Percentiles rank a stretch among this genome's conserved stretches.
These are phyloP conservation scores for Paratrypanosoma confusum DNA, from an alignment of 208 protist genomes.

Conservation along the genomic window DNA sequence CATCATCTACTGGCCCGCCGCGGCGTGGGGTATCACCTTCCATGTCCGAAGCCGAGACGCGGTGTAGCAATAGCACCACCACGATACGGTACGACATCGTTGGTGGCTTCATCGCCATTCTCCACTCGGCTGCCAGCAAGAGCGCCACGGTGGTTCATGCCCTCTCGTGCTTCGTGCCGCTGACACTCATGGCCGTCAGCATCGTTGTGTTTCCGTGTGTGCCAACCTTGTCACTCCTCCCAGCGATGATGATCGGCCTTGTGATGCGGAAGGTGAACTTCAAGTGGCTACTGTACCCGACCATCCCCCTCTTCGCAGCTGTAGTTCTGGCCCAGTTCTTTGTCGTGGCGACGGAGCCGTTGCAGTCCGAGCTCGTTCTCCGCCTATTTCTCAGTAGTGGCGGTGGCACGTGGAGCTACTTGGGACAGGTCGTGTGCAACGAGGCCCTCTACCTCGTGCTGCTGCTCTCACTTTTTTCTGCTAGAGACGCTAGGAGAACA, in stretches of 20 bases:
- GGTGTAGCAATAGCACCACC: no score
- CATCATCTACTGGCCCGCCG: no score
- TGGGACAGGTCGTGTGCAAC: conserved; percentile 9
- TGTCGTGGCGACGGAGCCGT: conserved; percentile 1
- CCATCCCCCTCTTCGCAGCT: conserved; percentile 2
- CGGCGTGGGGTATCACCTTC: no score
- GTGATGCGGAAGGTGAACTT: conserved; percentile 3
- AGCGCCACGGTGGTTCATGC: conserved; percentile 1
- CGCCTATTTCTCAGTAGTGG: conserved; percentile 9
- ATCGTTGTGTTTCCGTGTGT: conserved; percentile 12
- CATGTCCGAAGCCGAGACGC: no score
- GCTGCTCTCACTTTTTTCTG: no score
- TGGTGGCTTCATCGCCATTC: not conserved
- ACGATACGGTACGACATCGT: no score
- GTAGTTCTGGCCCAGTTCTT: conserved; percentile 9
- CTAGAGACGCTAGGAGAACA: no score
- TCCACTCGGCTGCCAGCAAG: not conserved
- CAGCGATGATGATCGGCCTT: conserved; percentile 12
- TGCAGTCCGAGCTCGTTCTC: not conserved
- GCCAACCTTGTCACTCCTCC: conserved; percentile 8
- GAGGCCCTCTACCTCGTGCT: conserved; percentile 10
- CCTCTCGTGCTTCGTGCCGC: conserved; percentile 5
- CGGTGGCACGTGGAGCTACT: not conserved
- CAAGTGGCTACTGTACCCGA: conserved; percentile 1
- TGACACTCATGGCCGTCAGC: conserved; percentile 9